phyloP scores from a whole-genome alignment of 108 stramenopile genomes.

The Pseudonitzschia multiseries region DNA sequence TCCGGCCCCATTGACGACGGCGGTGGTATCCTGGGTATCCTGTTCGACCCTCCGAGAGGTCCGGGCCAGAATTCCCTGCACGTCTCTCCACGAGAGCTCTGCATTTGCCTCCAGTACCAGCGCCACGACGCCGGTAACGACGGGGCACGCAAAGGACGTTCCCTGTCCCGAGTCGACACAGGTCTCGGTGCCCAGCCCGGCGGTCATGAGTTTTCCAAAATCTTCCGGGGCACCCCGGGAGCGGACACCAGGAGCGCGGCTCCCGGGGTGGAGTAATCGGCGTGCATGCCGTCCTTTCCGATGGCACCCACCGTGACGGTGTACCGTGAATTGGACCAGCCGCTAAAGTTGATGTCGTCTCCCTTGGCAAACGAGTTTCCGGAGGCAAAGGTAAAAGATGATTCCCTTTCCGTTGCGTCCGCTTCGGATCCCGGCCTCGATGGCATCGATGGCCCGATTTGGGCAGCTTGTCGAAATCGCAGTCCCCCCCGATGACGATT shows the following conservation, averaged over 20 bases:
- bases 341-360: conserved; percentile 43
- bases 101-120: conserved; percentile 48
- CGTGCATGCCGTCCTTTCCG: conserved; percentile 35
- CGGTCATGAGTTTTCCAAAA: conserved; percentile 19
- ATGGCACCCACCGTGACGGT: conserved; percentile 51
- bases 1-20: conserved; percentile 35
- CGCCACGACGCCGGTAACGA: conserved; percentile 47
- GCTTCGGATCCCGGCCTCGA: conserved; percentile 20
- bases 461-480: conserved; percentile 19
- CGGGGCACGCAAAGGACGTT: conserved; percentile 45
- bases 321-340: conserved; percentile 35
- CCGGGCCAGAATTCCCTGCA: conserved; percentile 48
- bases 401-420: conserved; percentile 55
- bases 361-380: conserved; percentile 43
- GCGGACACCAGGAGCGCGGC: conserved; percentile 41
- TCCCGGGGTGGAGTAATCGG: conserved; percentile 43
- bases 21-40: conserved; percentile 4
- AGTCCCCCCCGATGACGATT: conserved; percentile 28
- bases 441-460: conserved; percentile 5
- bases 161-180: conserved; percentile 30
- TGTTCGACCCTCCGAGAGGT: conserved; percentile 19
- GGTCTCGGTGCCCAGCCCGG: conserved; percentile 22
- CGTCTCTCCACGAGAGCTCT: conserved; percentile 51
- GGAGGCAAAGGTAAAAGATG: conserved; percentile 43
- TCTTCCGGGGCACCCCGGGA: conserved; percentile 45